Evolutionary conservation across 768 basidiomycete genomes (phyloP), one percentile per base, ranked within the genome.

Genomic region (Goffeauzyma gilvescens): DNA sequence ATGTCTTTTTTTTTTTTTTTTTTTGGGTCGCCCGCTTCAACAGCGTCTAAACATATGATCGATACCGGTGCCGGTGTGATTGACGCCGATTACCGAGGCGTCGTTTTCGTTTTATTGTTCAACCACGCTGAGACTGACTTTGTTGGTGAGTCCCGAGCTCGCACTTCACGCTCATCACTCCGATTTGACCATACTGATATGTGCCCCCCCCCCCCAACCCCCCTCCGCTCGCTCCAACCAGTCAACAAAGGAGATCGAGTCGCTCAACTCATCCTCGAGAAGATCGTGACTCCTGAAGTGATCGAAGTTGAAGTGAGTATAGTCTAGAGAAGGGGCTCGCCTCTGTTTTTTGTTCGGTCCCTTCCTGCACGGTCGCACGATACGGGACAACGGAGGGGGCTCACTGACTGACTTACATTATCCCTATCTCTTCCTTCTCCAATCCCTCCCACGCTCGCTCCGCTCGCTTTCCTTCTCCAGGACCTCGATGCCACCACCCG

Each of bases 41-140:
- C n/a, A 93, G 93, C 93, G 15, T 81, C 82, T 13, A 98, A 98
- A 60, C 87, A 84, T 63, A 86, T 85, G 76, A 95, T 96, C 45
- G 83, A 89, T 58, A 96, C 90, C 0, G 93, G 93, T 1, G 93
- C 93, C 9, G 93, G 90, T 17, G 93, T 98, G 6, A 74, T 98
- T 38, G 93, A 98, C 50, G 83, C 85, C 6, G 93, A 98, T 62
- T 96, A 98, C 64, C 72, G 93, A 41, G 93, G 93, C 17, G 68
- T 76, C 10, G 74, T 98, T 34, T 86, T 79, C 57, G 83, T 96
- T 26, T 69, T 98, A 22, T 70, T 98, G 32, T 95, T 85, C 74
- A 96, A 98, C 60, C 73, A 78, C 43, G 80, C 80, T 0, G 84
- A 93, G 62, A 69, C 74, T 45, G 85, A 95, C 55, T 98, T 95